A percentile compares a stretch with the other conserved stretches of the same genome.
phyloP scores from a whole-genome alignment of 768 basidiomycete genomes.

The Goffeauzyma gilvescens region DNA sequence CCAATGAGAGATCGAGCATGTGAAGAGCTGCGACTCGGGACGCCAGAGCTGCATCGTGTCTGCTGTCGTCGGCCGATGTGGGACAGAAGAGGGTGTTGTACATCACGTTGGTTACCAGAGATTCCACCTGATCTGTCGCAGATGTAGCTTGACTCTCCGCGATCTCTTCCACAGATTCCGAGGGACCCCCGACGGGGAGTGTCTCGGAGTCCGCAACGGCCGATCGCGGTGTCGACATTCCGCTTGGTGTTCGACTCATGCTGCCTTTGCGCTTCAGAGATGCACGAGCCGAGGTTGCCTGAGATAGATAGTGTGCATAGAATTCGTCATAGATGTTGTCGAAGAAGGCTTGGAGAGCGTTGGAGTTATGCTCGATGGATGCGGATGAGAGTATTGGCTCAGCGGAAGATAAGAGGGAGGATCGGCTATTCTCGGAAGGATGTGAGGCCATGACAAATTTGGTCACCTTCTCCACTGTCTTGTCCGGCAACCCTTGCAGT shows the following conservation, averaged over 20 bases:
- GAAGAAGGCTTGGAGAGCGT: constrained; percentile 56
- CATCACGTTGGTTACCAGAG: constrained; percentile 48
- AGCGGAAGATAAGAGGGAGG: constrained; percentile 5
- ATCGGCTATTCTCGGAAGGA: constrained; percentile 1
- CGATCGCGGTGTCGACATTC: constrained; percentile 27
- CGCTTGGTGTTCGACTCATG: constrained; percentile 12
- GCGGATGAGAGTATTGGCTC: too few relatives aligned
- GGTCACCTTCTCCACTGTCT: constrained; percentile 20
- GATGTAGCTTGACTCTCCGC: constrained; percentile 39
- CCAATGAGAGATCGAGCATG: constrained; percentile 67
- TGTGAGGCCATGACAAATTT: constrained; percentile 16
- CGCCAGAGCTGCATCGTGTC: constrained; percentile 76
- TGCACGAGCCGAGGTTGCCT: constrained; percentile 7
- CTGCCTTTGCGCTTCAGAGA: constrained; percentile 17
- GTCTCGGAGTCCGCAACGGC: too few relatives aligned
- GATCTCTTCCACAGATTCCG: constrained; percentile 23
- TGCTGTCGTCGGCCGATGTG: constrained; percentile 51
- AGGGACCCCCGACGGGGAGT: too few relatives aligned
- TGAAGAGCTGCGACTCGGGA: constrained; percentile 79
- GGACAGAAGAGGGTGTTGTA: constrained; percentile 78
- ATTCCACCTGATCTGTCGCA: constrained; percentile 54
- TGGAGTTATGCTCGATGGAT: too few relatives aligned
- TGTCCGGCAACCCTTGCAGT: constrained; percentile 24
- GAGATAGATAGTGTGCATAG: constrained; percentile 26
- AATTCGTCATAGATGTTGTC: constrained; percentile 47